A percentile compares a stretch with the other conserved stretches of the same genome.
phyloP scores from a whole-genome alignment of 306 rosid species.

The Acmispon strigosus region DNA sequence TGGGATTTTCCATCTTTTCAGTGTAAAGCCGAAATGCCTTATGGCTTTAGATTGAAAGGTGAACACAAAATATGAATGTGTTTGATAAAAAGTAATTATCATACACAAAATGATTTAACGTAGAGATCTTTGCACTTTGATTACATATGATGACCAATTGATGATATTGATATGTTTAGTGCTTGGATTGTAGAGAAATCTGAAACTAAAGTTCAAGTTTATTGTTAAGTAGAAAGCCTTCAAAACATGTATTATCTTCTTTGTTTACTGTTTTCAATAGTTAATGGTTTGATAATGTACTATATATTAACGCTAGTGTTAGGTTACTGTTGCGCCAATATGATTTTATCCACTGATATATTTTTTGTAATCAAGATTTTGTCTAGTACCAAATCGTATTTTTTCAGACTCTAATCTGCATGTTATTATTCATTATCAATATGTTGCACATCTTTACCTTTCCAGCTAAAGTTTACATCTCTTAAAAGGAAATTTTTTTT shows the following conservation, averaged over 20 bases:
- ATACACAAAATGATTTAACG: slow-evolving; percentile 14
- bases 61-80: slow-evolving; percentile 13
- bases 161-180: background rate
- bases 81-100: slow-evolving; percentile 19
- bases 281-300: background rate
- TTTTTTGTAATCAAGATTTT: background rate
- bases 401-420: background rate
- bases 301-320: background rate
- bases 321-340: background rate
- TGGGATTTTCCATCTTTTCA: background rate
- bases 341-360: background rate
- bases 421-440: slow-evolving; percentile 10
- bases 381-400: background rate
- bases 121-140: background rate
- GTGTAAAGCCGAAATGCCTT: slow-evolving; percentile 9
- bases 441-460: background rate
- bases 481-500: background rate
- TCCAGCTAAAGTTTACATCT: slow-evolving; percentile 4
- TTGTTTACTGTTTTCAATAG: background rate
- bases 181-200: slow-evolving; percentile 5
- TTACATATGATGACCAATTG: background rate
- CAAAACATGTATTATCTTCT: background rate
- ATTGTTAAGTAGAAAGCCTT: background rate
- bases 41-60: slow-evolving; percentile 11
- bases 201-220: background rate